Evolutionary conservation across 148 eudicot genomes (phyloP).

Genomic region (Dianthus caryophyllus): DNA sequence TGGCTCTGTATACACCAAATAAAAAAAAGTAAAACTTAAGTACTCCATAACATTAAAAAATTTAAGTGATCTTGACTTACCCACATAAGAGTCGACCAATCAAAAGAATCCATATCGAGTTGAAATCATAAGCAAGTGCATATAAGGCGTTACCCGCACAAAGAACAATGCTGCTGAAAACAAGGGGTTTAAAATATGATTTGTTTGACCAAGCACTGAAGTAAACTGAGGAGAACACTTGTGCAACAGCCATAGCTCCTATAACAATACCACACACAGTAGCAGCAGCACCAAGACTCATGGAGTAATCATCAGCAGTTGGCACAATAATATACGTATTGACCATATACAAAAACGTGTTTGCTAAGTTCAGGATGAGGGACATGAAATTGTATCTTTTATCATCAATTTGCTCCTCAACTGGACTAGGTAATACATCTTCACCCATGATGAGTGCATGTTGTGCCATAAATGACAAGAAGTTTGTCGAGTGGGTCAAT

Average conservation of each 20-base stretch:
- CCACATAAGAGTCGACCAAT: constrained; percentile 76
- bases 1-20: no score
- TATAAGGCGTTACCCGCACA: constrained; percentile 57
- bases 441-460: constrained; percentile 79
- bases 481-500: constrained; percentile 63
- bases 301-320: constrained; percentile 78
- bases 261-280: constrained; percentile 80
- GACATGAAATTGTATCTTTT: constrained; percentile 66
- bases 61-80: constrained; percentile 30
- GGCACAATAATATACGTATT: constrained; percentile 82
- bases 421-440: constrained; percentile 52
- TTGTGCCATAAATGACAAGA: constrained; percentile 65
- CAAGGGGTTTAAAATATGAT: constrained; percentile 65
- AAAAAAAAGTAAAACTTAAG: not conserved
- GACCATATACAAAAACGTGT: constrained; percentile 78
- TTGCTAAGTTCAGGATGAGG: constrained; percentile 63
- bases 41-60: no score
- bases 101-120: constrained; percentile 63
- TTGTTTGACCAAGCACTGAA: constrained; percentile 90
- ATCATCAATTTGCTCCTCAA: constrained; percentile 54
- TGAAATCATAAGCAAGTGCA: constrained; percentile 65
- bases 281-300: constrained; percentile 81
- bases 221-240: constrained; percentile 74
- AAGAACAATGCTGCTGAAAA: constrained; percentile 73
- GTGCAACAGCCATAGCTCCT: constrained; percentile 87